These are phyloP conservation scores for Onygenales sp. DNA, from an alignment of 2,329 filamentous ascomycete species.

Conservation along the genomic window DNA sequence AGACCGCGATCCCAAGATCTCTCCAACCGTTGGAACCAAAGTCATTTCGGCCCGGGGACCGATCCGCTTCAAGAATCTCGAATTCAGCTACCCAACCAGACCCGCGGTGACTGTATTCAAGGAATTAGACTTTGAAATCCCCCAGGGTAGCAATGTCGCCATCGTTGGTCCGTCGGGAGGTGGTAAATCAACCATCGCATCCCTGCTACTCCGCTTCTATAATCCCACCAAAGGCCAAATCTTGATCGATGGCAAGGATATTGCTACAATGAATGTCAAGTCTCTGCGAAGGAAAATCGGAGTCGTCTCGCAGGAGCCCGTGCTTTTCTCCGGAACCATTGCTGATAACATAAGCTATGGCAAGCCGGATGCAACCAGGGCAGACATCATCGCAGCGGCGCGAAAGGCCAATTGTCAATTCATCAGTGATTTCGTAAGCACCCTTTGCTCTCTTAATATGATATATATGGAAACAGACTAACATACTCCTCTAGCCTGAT, in stretches of 20 bases:
- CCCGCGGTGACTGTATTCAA: slow-evolving; percentile 89
- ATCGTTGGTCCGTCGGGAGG: slow-evolving; percentile 94
- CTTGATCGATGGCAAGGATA: slow-evolving; percentile 73
- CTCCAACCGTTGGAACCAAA: slow-evolving; percentile 69
- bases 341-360: slow-evolving; percentile 86
- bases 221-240: slow-evolving; percentile 68
- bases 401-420: slow-evolving; percentile 92
- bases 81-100: slow-evolving; percentile 86
- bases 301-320: slow-evolving; percentile 90
- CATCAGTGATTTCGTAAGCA: slow-evolving; percentile 75
- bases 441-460: background rate
- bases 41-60: slow-evolving; percentile 78
- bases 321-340: slow-evolving; percentile 73
- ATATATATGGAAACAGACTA: background rate
- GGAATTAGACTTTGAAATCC: slow-evolving; percentile 79
- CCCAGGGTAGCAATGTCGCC: slow-evolving; percentile 86
- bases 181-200: slow-evolving; percentile 91
- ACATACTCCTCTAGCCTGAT: slow-evolving; percentile 51
- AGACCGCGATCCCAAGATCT: slow-evolving; percentile 76
- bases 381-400: slow-evolving; percentile 78
- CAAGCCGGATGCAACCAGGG: slow-evolving; percentile 63
- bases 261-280: slow-evolving; percentile 82
- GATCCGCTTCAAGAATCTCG: slow-evolving; percentile 78
- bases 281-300: slow-evolving; percentile 86
- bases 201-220: slow-evolving; percentile 87